These are phyloP conservation scores for Stromatinia cepivora DNA, from an alignment of 2,329 filamentous ascomycete species.

Conservation along the genomic window DNA sequence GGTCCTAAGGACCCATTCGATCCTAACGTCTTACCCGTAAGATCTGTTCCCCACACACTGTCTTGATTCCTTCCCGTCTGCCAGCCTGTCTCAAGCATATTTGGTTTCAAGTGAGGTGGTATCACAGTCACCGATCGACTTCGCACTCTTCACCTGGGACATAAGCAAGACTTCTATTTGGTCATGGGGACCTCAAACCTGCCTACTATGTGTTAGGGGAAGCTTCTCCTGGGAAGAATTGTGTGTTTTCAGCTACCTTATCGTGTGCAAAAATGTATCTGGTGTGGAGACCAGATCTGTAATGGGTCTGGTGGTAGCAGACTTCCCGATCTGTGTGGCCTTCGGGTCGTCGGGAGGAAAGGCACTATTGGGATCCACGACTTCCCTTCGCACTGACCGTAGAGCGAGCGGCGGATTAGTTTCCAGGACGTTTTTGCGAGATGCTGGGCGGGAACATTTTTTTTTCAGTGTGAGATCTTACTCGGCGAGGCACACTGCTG, in stretches of 20 bases:
- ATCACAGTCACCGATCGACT: neutral
- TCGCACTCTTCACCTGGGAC: neutral
- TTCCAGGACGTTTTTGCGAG: neutral
- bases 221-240: neutral
- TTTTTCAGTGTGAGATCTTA: neutral
- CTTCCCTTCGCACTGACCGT: neutral
- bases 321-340: slow-evolving; percentile 1
- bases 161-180: neutral
- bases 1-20: neutral
- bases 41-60: slow-evolving; percentile 21
- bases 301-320: neutral
- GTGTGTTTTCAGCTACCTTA: neutral
- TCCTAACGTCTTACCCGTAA: slow-evolving; percentile 5
- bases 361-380: neutral
- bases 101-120: slow-evolving; percentile 1
- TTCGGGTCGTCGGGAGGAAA: neutral
- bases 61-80: slow-evolving; percentile 1
- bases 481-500: neutral
- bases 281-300: neutral
- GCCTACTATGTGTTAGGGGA: neutral
- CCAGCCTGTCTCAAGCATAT: neutral
- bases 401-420: neutral
- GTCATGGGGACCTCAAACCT: neutral
- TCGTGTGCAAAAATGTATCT: neutral
- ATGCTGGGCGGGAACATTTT: neutral